Percentiles rank a stretch among this genome's conserved stretches.
Conservation (phyloP, 805 yeast genomes). For the Metahyphopichia silvanorum region DNA sequence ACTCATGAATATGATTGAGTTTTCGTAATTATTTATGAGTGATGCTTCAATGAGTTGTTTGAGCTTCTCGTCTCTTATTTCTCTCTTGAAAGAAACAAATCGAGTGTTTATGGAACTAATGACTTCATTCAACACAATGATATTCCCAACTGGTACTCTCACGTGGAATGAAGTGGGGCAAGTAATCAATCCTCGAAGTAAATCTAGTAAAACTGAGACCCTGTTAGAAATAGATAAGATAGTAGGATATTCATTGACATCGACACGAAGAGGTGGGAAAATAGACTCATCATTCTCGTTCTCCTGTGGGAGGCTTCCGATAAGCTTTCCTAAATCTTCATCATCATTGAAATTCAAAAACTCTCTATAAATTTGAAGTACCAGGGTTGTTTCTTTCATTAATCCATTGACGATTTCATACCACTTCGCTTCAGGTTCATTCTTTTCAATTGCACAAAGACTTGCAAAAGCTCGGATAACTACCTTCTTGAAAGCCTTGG, state of each 20-base stretch:
- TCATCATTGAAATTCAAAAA: constrained; percentile 59
- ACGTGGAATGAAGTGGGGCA: constrained; percentile 55
- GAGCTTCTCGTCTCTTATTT: constrained; percentile 53
- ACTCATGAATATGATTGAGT: constrained; percentile 43
- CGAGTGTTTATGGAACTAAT: constrained; percentile 53
- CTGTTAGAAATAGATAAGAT: constrained; percentile 52
- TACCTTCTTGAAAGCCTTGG: constrained; percentile 32
- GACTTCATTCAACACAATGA: constrained; percentile 52
- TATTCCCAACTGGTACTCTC: constrained; percentile 60
- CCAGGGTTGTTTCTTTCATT: constrained; percentile 52
- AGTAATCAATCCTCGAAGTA: constrained; percentile 37
- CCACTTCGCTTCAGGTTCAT: constrained; percentile 47
- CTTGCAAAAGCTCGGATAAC: constrained; percentile 52
- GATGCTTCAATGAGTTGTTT: constrained; percentile 43
- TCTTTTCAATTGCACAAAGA: constrained; percentile 55
- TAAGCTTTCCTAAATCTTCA: constrained; percentile 38
- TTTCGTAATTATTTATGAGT: constrained; percentile 40
- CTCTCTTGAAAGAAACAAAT: constrained; percentile 54
- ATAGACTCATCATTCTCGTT: constrained; percentile 12
- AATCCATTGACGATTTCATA: constrained; percentile 43
- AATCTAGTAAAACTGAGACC: constrained; percentile 41
- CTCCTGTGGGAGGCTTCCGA: constrained; percentile 30
- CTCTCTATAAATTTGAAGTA: constrained; percentile 54
- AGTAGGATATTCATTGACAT: constrained; percentile 53
- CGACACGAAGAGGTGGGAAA: constrained; percentile 53